Conservation (phyloP, 2,329 filamentous ascomycete species). For the Fusarium metavorans region DNA sequence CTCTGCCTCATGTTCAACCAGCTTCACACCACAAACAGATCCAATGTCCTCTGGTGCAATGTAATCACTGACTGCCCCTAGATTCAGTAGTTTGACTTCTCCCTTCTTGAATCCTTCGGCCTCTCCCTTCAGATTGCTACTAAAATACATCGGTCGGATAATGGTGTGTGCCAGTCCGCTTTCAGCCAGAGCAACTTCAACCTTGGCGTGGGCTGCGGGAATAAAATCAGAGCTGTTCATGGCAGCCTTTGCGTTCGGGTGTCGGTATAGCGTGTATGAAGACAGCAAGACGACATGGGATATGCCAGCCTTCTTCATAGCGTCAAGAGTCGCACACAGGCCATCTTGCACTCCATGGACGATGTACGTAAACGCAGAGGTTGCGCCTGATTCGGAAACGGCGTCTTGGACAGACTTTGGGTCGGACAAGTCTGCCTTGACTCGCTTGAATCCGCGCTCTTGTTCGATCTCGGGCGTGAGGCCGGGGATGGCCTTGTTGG, state of each 20-base stretch:
- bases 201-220: conserved; percentile 4
- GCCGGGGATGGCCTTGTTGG: conserved; percentile 6
- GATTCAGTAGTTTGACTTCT: not conserved
- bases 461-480: not conserved
- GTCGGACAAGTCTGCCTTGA: conserved; percentile 24
- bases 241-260: not conserved
- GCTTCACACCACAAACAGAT: not conserved
- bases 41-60: conserved; percentile 25
- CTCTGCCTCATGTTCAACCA: not conserved
- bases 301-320: conserved; percentile 20
- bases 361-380: conserved; percentile 21
- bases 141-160: conserved; percentile 16
- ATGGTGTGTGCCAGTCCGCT: not conserved
- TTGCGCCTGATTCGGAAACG: conserved; percentile 9
- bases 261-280: not conserved
- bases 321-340: not conserved
- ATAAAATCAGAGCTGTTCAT: not conserved
- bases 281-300: conserved; percentile 14
- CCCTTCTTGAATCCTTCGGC: conserved; percentile 2
- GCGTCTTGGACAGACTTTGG: conserved; percentile 10
- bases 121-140: conserved; percentile 16
- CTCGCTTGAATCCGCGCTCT: conserved; percentile 1
- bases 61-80: conserved; percentile 12
- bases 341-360: conserved; percentile 15
- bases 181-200: conserved; percentile 13